Percentiles rank a stretch among this genome's conserved stretches.
phyloP scores from a whole-genome alignment of 495 filamentous ascomycete species.

The Jackrogersella minutella region DNA sequence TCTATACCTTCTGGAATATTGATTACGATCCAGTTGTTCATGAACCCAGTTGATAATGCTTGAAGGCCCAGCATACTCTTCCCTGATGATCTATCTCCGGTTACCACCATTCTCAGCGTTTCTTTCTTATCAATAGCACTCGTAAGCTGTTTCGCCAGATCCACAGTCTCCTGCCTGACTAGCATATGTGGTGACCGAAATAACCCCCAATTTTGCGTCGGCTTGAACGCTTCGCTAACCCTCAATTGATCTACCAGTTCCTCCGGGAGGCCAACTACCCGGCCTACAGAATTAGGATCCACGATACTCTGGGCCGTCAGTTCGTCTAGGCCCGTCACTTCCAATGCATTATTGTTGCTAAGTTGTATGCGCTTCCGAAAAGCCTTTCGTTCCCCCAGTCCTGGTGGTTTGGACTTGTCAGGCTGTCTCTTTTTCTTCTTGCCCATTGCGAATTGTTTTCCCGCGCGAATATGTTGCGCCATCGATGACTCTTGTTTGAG shows the following conservation, averaged over 20 bases:
- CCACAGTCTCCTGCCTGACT: conserved; percentile 75
- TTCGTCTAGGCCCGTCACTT: conserved; percentile 69
- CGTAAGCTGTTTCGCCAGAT: conserved; percentile 69
- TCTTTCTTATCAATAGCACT: conserved; percentile 61
- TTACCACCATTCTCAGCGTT: conserved; percentile 71
- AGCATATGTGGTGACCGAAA: conserved; percentile 82
- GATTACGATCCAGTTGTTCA: conserved; percentile 88
- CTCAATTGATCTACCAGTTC: conserved; percentile 78
- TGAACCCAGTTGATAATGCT: conserved; percentile 79
- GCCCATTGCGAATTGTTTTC: conserved; percentile 51
- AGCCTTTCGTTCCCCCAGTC: conserved; percentile 82
- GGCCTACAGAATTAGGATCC: conserved; percentile 63
- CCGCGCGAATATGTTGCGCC: conserved; percentile 45
- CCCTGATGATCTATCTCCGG: conserved; percentile 75
- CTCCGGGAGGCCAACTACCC: conserved; percentile 74
- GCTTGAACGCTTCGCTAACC: conserved; percentile 86
- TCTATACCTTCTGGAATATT: conserved; percentile 90
- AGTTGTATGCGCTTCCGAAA: conserved; percentile 87
- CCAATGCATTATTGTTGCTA: conserved; percentile 90
- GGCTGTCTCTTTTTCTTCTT: conserved; percentile 61
- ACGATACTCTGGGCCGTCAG: conserved; percentile 64
- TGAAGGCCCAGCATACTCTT: conserved; percentile 89
- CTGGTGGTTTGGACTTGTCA: conserved; percentile 59
- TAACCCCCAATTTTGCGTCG: conserved; percentile 85
- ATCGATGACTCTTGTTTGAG: no score